Evolutionary conservation across 768 basidiomycete species (phyloP).

Genomic region (Mycena kentingensis): DNA sequence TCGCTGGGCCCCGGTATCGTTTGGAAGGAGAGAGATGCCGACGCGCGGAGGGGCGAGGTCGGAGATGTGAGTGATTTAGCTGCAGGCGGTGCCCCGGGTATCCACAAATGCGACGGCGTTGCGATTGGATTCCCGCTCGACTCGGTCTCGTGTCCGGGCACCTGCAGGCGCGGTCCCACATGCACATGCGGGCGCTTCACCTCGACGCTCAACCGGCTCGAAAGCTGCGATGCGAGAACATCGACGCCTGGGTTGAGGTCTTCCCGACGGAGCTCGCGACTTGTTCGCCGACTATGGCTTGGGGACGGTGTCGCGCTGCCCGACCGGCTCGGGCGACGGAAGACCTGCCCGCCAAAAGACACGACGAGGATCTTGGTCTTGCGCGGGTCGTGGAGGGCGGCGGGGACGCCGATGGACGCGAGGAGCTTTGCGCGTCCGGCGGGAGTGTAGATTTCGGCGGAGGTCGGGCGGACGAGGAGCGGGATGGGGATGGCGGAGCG

Average conservation of each 20-base stretch:
- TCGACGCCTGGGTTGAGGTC: not conserved
- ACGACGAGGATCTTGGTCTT: slow-evolving; percentile 68
- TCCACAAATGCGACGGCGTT: slow-evolving; percentile 55
- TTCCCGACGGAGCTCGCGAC: slow-evolving; percentile 13
- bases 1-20: slow-evolving; percentile 29
- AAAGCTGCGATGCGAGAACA: not conserved
- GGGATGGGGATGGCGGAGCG: slow-evolving; percentile 56
- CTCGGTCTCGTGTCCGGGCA: slow-evolving; percentile 17
- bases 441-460: slow-evolving; percentile 48
- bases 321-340: slow-evolving; percentile 53
- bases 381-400: slow-evolving; percentile 44
- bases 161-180: no score
- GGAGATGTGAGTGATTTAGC: slow-evolving; percentile 35
- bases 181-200: not conserved
- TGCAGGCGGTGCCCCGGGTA: slow-evolving; percentile 60
- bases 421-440: slow-evolving; percentile 60
- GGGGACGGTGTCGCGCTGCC: slow-evolving; percentile 39
- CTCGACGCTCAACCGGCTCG: not conserved
- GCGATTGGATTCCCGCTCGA: slow-evolving; percentile 42
- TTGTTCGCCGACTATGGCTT: slow-evolving; percentile 22
- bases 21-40: slow-evolving; percentile 23
- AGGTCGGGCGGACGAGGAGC: slow-evolving; percentile 68
- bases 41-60: slow-evolving; percentile 1
- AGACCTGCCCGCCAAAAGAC: slow-evolving; percentile 79
- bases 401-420: slow-evolving; percentile 58